Percentiles rank a stretch among this genome's conserved stretches.
Evolutionary conservation across 169 alveolate species (phyloP).

Genomic region (Condylostoma magnum): DNA sequence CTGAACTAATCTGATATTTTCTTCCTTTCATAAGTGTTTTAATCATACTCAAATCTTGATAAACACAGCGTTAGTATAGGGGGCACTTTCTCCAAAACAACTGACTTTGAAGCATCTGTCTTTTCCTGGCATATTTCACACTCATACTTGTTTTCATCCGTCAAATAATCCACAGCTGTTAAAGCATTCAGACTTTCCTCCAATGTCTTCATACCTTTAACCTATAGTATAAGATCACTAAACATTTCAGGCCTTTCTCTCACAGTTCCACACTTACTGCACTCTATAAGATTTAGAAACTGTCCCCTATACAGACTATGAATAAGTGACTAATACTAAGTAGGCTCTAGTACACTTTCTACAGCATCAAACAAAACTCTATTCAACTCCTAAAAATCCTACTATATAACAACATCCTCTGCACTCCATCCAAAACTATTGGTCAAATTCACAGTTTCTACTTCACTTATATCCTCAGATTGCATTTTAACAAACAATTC

Average conservation of each 20-base stretch:
- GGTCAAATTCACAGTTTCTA: slow-evolving; percentile 65
- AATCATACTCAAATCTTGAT: slow-evolving; percentile 67
- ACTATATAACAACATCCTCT: slow-evolving; percentile 60
- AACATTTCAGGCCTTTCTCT: slow-evolving; percentile 58
- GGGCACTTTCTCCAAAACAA: slow-evolving; percentile 56
- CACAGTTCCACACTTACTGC: slow-evolving; percentile 45
- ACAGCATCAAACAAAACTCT: slow-evolving; percentile 59
- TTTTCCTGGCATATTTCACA: slow-evolving; percentile 68
- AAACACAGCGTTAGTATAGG: slow-evolving; percentile 59
- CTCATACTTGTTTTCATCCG: slow-evolving; percentile 44
- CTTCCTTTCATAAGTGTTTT: slow-evolving; percentile 46
- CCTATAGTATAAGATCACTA: slow-evolving; percentile 54
- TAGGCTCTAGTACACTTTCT: slow-evolving; percentile 55
- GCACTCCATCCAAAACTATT: slow-evolving; percentile 69
- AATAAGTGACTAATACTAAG: slow-evolving; percentile 52
- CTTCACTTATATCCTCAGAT: slow-evolving; percentile 44
- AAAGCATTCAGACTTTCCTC: slow-evolving; percentile 48
- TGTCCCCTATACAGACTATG: slow-evolving; percentile 53
- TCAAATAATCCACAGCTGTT: slow-evolving; percentile 42
- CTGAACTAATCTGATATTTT: slow-evolving; percentile 59
- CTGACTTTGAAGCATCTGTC: slow-evolving; percentile 55
- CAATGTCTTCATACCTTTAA: slow-evolving; percentile 38
- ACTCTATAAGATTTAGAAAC: slow-evolving; percentile 40
- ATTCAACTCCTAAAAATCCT: slow-evolving; percentile 73
- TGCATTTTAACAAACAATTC: slow-evolving; percentile 60